A percentile compares a stretch with the other conserved stretches of the same genome.
Conservation (phyloP, 2,329 filamentous ascomycete genomes). For the Onygena corvina region DNA sequence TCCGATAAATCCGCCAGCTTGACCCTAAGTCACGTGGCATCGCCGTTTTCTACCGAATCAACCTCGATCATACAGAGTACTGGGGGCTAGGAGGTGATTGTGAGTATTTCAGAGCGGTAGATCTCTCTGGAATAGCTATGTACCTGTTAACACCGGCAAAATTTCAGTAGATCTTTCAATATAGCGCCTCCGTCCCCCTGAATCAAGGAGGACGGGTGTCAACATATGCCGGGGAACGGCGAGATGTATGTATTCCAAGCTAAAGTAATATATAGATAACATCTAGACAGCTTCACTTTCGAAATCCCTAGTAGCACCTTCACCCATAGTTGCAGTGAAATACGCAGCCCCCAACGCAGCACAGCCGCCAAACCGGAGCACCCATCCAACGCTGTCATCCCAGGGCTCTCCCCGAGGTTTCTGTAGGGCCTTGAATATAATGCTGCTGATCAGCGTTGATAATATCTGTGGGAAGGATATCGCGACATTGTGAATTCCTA, state of each 20-base stretch:
- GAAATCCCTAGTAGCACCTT: constrained; percentile 35
- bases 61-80: background rate
- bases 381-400: constrained; percentile 77
- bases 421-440: constrained; percentile 75
- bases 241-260: no score
- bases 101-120: no score
- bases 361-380: constrained; percentile 70
- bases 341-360: constrained; percentile 67
- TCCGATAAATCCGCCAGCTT: background rate
- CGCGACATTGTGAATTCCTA: constrained; percentile 92
- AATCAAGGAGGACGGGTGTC: background rate
- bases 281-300: background rate
- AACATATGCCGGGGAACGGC: background rate
- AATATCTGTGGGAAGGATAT: constrained; percentile 86
- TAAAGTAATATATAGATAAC: background rate
- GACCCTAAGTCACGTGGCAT: background rate
- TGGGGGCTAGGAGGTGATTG: no score
- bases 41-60: background rate
- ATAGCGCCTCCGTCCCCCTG: no score
- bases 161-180: no score
- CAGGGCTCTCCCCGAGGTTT: constrained; percentile 75
- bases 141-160: no score
- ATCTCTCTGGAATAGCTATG: no score
- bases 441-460: constrained; percentile 69
- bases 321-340: constrained; percentile 55